Conservation (phyloP, 352 stramenopile species). For the Phytopythium boreale region DNA sequence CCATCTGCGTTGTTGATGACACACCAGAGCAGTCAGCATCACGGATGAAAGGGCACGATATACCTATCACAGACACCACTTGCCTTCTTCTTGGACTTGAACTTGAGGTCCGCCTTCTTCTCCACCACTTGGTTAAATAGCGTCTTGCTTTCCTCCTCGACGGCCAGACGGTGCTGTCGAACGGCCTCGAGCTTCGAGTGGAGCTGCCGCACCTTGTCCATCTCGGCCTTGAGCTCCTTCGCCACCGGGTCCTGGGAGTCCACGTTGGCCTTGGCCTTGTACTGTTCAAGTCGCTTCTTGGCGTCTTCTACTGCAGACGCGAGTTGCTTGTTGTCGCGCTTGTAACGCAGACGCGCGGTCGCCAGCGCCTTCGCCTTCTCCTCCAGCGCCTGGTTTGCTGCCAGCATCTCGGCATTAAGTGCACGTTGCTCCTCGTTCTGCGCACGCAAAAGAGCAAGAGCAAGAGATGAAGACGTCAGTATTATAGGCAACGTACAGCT, state of each 20-base stretch:
- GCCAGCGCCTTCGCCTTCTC: conserved; percentile 86
- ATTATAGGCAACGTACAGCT: not conserved
- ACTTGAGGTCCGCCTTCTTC: conserved; percentile 87
- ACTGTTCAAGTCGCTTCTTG: conserved; percentile 79
- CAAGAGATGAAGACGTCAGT: not conserved
- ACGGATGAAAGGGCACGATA: not conserved
- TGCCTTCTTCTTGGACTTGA: conserved; percentile 89
- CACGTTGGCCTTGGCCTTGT: conserved; percentile 72
- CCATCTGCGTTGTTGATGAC: conserved; percentile 37
- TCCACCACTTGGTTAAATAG: conserved; percentile 89
- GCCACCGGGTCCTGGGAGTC: conserved; percentile 73
- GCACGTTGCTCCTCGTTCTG: conserved; percentile 88
- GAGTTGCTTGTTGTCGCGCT: conserved; percentile 85
- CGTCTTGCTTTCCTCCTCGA: conserved; percentile 88
- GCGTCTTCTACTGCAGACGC: conserved; percentile 69
- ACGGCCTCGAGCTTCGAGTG: conserved; percentile 84
- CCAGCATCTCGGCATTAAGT: conserved; percentile 79
- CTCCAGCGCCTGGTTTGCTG: conserved; percentile 81
- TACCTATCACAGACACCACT: not conserved
- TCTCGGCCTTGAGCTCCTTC: conserved; percentile 81
- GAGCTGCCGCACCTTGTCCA: conserved; percentile 82
- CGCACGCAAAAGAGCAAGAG: not conserved
- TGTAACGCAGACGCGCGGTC: conserved; percentile 87
- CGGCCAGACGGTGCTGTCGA: conserved; percentile 77
- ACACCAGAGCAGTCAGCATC: conserved; percentile 2